Percentiles rank a stretch among this genome's conserved stretches.
Evolutionary conservation across 495 filamentous ascomycete genomes (phyloP).

Genomic region (Platismatia glauca): DNA sequence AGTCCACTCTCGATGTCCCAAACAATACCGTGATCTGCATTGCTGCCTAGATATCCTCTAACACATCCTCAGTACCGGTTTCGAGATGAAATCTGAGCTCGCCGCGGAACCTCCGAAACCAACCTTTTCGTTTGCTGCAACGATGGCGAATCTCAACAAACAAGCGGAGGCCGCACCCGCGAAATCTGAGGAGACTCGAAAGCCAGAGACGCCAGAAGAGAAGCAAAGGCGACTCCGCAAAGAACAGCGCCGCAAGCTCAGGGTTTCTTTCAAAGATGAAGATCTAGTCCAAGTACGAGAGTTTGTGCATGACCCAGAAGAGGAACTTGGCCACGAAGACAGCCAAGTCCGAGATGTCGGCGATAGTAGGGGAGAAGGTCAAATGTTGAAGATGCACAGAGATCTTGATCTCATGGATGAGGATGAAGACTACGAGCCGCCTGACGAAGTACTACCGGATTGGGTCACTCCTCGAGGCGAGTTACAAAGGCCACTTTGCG

Average conservation of each 20-base stretch:
- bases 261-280: conserved; percentile 64
- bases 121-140: conserved; percentile 46
- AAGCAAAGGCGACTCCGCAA: conserved; percentile 65
- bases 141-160: conserved; percentile 59
- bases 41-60: conserved; percentile 16
- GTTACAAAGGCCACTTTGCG: conserved; percentile 11
- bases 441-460: conserved; percentile 38
- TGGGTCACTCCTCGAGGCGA: conserved; percentile 39
- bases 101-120: conserved; percentile 34
- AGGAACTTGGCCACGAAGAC: conserved; percentile 63
- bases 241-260: conserved; percentile 62
- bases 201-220: conserved; percentile 70
- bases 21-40: not conserved
- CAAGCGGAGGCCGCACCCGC: conserved; percentile 49
- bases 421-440: conserved; percentile 51
- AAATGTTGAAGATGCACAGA: conserved; percentile 66
- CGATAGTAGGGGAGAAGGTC: conserved; percentile 68
- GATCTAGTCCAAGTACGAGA: conserved; percentile 61
- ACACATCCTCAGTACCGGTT: conserved; percentile 24
- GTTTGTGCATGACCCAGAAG: conserved; percentile 73
- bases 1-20: not conserved
- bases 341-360: conserved; percentile 58
- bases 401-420: conserved; percentile 55
- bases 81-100: conserved; percentile 35
- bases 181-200: conserved; percentile 43